Evolutionary conservation across 208 protist species (phyloP), one percentile per base, ranked within the genome.

Genomic region (Vickermania ingenoplastis): DNA sequence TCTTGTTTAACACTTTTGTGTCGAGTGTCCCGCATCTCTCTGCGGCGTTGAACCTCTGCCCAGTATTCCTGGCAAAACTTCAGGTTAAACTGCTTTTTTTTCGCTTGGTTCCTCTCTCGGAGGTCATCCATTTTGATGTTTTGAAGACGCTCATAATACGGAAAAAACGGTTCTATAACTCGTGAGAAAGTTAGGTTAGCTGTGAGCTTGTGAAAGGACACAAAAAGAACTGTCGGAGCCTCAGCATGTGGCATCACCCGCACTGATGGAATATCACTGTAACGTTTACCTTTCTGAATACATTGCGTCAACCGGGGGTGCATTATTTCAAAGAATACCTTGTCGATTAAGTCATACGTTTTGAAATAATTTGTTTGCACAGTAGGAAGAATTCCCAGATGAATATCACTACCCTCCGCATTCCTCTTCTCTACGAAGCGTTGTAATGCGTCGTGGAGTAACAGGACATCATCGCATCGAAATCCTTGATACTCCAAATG

Each of bases 131-230:
- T 48, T n/a, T 26, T 66, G 21, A 29, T 26, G 2, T 72, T 69
- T 67, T 91, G 78, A 21, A 65, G 49, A 0, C 61, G 51, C 60
- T 91, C 83, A 59, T 84, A 69, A 25, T 77, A 69, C 1, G 87
- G 87, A n/a, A 86, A 66, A 30, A 82, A 77, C 21, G 79, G 54
- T 3, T 80, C 63, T 36, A 94, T 62, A n/a, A 91, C 41, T 23
- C 87, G 82, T 4, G 87, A 65, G 45, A 83, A 77, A 0, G 87
- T 91, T 28, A 83, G 71, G 7, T 57, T 30, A 5, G 79, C 63
- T 3, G 49, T 68, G 1, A 68, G 63, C 0, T 55, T 27, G 21
- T 63, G 31, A 67, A 81, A 94, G 4, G 77, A 86, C 11, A 88
- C 63, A 28, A 91, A 75, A 13, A 94, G 25, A 17, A 89, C 75